Percentiles rank a stretch among this genome's conserved stretches.
Conservation (phyloP, 1,284 basidiomycete species). For the Stygiomarasmius scandens region DNA sequence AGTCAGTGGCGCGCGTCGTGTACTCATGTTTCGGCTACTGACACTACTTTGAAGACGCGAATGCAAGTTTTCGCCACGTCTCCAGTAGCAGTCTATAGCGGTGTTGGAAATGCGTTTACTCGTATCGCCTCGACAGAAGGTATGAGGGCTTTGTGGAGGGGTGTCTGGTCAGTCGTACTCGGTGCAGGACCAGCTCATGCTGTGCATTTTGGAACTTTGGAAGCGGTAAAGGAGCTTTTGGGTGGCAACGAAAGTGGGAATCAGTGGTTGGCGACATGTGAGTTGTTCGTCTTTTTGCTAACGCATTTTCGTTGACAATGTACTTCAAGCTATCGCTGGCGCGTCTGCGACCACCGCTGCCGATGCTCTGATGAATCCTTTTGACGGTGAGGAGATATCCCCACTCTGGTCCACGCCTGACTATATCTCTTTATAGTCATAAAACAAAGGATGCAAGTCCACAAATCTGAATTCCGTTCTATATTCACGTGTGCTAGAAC, state of each 20-base stretch:
- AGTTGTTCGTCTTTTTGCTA: conserved; percentile 30
- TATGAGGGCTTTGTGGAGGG: conserved; percentile 89
- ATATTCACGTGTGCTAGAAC: conserved; percentile 82
- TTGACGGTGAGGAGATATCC: conserved; percentile 76
- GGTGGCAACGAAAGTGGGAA: conserved; percentile 87
- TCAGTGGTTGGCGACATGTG: conserved; percentile 82
- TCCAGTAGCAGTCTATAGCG: conserved; percentile 84
- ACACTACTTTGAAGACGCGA: conserved; percentile 70
- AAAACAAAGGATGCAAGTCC: conserved; percentile 99
- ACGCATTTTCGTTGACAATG: not conserved
- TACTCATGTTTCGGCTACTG: conserved; percentile 4
- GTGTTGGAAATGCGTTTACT: conserved; percentile 85
- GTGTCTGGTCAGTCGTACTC: conserved; percentile 95
- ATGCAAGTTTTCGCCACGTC: conserved; percentile 96
- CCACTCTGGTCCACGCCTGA: conserved; percentile 1
- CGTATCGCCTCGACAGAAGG: conserved; percentile 95
- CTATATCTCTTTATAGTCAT: conserved; percentile 66
- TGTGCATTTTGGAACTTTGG: conserved; percentile 96
- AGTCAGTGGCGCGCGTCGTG: conserved; percentile 49
- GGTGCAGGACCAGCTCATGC: conserved; percentile 99
- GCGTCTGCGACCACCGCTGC: conserved; percentile 93
- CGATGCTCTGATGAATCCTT: conserved; percentile 99
- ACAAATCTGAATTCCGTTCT: conserved; percentile 87
- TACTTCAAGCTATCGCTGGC: conserved; percentile 78
- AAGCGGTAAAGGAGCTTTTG: conserved; percentile 90